Conservation (phyloP, 2,329 filamentous ascomycete genomes). For the Dichotomopilus funicola region DNA sequence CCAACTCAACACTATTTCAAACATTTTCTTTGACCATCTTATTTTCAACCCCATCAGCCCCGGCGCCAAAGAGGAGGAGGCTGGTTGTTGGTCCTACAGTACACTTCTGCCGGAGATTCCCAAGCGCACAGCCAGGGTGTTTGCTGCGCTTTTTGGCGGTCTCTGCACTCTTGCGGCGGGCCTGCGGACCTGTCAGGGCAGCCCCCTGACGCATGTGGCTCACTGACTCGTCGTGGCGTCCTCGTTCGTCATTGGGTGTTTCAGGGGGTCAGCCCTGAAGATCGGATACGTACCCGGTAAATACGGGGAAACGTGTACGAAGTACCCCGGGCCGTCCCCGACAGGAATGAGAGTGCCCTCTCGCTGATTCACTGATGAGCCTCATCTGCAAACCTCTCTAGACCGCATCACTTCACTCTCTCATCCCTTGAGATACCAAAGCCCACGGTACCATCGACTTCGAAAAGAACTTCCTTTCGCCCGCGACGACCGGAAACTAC, state of each 20-base stretch:
- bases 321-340: too few relatives aligned
- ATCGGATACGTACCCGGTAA: conserved; percentile 1
- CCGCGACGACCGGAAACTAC: background rate
- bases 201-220: conserved; percentile 20
- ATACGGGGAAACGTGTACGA: too few relatives aligned
- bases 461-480: too few relatives aligned
- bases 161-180: background rate
- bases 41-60: background rate
- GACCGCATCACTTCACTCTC: background rate
- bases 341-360: too few relatives aligned
- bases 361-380: background rate
- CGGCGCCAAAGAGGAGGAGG: too few relatives aligned
- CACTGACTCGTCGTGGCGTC: conserved; percentile 18
- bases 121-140: background rate
- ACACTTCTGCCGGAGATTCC: too few relatives aligned
- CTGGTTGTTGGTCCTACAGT: too few relatives aligned
- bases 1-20: too few relatives aligned
- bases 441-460: too few relatives aligned
- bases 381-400: background rate
- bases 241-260: conserved; percentile 14
- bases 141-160: conserved; percentile 3
- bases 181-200: conserved; percentile 20
- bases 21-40: background rate
- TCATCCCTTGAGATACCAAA: background rate
- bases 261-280: background rate